A percentile compares a stretch with the other conserved stretches of the same genome.
Conservation (phyloP, 345 rosid genomes). For the Gossypium raimondii region DNA sequence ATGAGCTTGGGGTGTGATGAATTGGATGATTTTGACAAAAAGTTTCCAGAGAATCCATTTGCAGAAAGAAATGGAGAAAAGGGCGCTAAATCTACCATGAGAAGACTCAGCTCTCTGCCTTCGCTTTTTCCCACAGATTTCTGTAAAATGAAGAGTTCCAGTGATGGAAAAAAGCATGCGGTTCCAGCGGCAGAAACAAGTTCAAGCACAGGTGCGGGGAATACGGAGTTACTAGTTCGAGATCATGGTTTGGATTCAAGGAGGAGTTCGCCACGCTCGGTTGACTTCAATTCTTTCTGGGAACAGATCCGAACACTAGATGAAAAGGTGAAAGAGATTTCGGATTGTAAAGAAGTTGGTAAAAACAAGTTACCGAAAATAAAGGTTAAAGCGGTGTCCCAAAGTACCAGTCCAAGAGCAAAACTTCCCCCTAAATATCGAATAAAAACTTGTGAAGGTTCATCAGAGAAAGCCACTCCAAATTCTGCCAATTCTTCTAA, state of each 20-base stretch:
- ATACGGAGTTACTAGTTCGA: constrained; percentile 23
- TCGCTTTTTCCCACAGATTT: constrained; percentile 22
- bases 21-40: constrained; percentile 35
- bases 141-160: constrained; percentile 14
- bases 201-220: constrained; percentile 18
- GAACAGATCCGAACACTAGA: constrained; percentile 56
- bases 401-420: constrained; percentile 29
- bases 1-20: constrained; percentile 67
- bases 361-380: constrained; percentile 24
- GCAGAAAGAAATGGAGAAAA: constrained; percentile 32
- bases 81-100: constrained; percentile 13
- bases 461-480: constrained; percentile 12
- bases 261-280: constrained; percentile 22
- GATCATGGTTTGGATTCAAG: constrained; percentile 28
- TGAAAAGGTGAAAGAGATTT: constrained; percentile 41
- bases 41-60: constrained; percentile 41
- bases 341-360: constrained; percentile 32
- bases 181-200: constrained; percentile 4
- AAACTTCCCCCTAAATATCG: constrained; percentile 22
- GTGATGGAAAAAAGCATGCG: constrained; percentile 13
- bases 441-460: constrained; percentile 25
- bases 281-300: constrained; percentile 44
- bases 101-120: constrained; percentile 44
- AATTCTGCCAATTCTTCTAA: constrained; percentile 27
- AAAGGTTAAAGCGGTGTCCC: constrained; percentile 37